Evolutionary conservation across 140 eudicot genomes (phyloP).

Genomic region (Stevia rebaudiana): DNA sequence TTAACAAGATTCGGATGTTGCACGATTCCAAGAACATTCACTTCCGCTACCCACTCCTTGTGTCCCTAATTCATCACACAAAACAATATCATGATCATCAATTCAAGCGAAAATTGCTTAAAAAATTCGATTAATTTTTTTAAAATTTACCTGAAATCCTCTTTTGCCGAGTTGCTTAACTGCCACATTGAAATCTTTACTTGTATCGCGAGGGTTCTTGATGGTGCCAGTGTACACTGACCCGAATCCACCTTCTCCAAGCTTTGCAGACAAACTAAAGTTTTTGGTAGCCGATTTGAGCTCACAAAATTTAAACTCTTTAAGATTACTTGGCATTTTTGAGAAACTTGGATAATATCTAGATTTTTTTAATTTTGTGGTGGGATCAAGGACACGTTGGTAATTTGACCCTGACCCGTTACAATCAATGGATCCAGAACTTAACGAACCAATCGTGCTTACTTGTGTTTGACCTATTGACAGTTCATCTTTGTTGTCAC

Average conservation of each 20-base stretch:
- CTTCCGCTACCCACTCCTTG: conserved; percentile 93
- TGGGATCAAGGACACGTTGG: conserved; percentile 42
- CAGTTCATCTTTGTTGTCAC: conserved; percentile 48
- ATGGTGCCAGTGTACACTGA: conserved; percentile 52
- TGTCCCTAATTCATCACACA: conserved; percentile 56
- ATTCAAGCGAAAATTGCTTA: background rate
- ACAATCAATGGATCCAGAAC: conserved; percentile 30
- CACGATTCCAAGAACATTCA: conserved; percentile 70
- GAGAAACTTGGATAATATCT: conserved; percentile 44
- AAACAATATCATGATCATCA: background rate
- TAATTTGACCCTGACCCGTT: conserved; percentile 50
- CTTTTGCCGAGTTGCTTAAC: conserved; percentile 54
- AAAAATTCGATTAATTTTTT: too few relatives aligned
- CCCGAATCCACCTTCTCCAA: conserved; percentile 80
- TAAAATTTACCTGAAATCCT: conserved; percentile 50
- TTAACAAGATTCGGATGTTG: conserved; percentile 87
- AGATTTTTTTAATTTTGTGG: conserved; percentile 38
- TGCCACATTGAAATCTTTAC: conserved; percentile 46
- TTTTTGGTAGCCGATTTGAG: conserved; percentile 50
- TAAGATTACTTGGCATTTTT: conserved; percentile 46
- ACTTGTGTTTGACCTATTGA: conserved; percentile 33
- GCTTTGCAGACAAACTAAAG: conserved; percentile 43
- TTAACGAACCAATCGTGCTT: conserved; percentile 37
- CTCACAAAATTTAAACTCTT: conserved; percentile 47
- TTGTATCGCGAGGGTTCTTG: conserved; percentile 31